Evolutionary conservation across 257 asterid genomes (phyloP), one percentile per base, ranked within the genome.

Genomic region (Gentiana dahurica): DNA sequence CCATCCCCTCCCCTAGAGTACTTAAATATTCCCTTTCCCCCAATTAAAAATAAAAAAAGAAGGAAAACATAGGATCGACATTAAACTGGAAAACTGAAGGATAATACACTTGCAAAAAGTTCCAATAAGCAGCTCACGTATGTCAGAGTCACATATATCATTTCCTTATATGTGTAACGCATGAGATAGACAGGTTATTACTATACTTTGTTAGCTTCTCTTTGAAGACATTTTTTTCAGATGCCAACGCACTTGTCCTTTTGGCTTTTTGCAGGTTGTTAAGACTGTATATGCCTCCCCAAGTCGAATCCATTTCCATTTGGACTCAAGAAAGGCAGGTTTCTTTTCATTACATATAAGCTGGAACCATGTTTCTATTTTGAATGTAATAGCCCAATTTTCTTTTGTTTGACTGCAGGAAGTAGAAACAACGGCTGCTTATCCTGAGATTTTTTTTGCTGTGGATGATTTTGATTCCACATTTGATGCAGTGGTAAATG

Each of bases 261-360:
- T 54, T 47, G 10, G 58, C 13, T 53, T 4, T 57, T 8, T 64
- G 36, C 83, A 91, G 98, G 98, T 91, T 36, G 83, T 91, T 79
- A 91, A 91, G 84, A 91, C 95, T 56, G 97, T 91, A 47, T 91
- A 85, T 75, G 98, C 98, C 60, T 91, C 98, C 77, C 98, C 98
- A 54, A 87, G 95, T 72, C 97, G 98, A 59, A 71, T 91, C 59
- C 79, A 91, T 75, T 87, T 91, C 77, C 97, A 87, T 81, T 75
- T 91, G 86, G 98, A 91, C 72, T 78, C 95, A 37, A 83, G 94
- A 72, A 91, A 91, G 98, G 98, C 72, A 64, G 74, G 88, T 66
- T 45, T 58, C 61, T 65, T 64, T 63, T 49, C 24, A 15, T 15
- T 15, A 5, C 6, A 41, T 41, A 41, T 41, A 7, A 41, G 8